Conservation (phyloP, 108 stramenopile species). For the Fistulifera solaris region DNA sequence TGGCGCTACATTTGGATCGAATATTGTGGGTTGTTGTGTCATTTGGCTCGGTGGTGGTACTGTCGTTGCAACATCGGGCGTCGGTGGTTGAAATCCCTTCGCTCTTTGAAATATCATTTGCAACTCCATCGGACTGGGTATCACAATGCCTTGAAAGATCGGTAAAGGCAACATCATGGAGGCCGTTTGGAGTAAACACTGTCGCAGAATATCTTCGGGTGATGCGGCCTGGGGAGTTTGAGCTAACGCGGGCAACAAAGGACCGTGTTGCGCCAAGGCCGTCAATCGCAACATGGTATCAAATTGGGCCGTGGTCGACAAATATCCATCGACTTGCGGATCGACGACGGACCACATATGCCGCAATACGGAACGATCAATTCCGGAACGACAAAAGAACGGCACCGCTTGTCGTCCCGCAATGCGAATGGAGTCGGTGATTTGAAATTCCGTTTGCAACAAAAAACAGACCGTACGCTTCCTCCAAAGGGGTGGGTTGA, state of each 20-base stretch:
- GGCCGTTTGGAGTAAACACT: background rate
- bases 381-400: conserved; percentile 39
- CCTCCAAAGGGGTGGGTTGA: conserved; percentile 46
- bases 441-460: conserved; percentile 32
- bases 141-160: background rate
- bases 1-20: too few relatives aligned
- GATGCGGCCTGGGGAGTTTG: background rate
- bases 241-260: conserved; percentile 10
- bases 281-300: conserved; percentile 37
- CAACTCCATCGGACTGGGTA: background rate
- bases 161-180: conserved; percentile 5
- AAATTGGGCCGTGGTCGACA: conserved; percentile 36
- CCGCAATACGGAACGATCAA: conserved; percentile 39
- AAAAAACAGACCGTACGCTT: conserved; percentile 45
- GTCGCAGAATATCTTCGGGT: background rate
- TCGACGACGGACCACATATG: conserved; percentile 46
- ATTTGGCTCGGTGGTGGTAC: too few relatives aligned
- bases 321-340: conserved; percentile 38
- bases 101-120: too few relatives aligned
- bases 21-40: too few relatives aligned
- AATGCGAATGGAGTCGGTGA: conserved; percentile 23
- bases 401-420: conserved; percentile 52
- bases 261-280: conserved; percentile 48
- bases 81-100: too few relatives aligned
- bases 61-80: too few relatives aligned